These are phyloP conservation scores for Plasmopara muralis DNA, from an alignment of 352 stramenopile genomes.

Conservation along the genomic window DNA sequence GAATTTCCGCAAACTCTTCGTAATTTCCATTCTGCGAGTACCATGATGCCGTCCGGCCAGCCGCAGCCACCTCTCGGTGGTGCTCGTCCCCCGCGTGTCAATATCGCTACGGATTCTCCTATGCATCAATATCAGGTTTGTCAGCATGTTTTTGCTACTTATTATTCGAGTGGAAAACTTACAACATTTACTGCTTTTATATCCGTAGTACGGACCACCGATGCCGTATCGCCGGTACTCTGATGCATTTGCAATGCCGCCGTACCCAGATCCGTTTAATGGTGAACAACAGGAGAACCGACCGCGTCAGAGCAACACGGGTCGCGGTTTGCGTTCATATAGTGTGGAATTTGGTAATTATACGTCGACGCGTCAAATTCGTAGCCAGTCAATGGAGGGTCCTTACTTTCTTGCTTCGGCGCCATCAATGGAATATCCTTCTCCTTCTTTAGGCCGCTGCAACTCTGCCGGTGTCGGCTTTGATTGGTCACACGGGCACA, in stretches of 20 bases:
- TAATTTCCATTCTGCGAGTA: constrained; percentile 38
- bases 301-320: constrained; percentile 31
- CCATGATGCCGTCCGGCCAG: constrained; percentile 19
- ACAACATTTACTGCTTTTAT: too few species aligned
- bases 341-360: constrained; percentile 68
- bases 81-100: constrained; percentile 60
- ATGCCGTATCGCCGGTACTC: constrained; percentile 70
- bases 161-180: too few species aligned
- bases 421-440: constrained; percentile 43
- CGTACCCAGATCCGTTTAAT: constrained; percentile 56
- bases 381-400: constrained; percentile 73
- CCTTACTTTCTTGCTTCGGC: constrained; percentile 48
- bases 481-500: constrained; percentile 49
- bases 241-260: constrained; percentile 52
- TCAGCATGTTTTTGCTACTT: too few species aligned
- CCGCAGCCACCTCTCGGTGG: constrained; percentile 20
- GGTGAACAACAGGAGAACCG: constrained; percentile 48
- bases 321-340: constrained; percentile 62
- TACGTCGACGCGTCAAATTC: constrained; percentile 42
- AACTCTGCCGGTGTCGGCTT: constrained; percentile 55
- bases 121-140: constrained; percentile 66
- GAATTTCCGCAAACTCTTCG: constrained; percentile 59
- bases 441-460: constrained; percentile 35
- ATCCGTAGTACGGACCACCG: constrained; percentile 35
- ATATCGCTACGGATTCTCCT: constrained; percentile 54